phyloP scores from a whole-genome alignment of 208 protist species.

The Crithidia expoeki region DNA sequence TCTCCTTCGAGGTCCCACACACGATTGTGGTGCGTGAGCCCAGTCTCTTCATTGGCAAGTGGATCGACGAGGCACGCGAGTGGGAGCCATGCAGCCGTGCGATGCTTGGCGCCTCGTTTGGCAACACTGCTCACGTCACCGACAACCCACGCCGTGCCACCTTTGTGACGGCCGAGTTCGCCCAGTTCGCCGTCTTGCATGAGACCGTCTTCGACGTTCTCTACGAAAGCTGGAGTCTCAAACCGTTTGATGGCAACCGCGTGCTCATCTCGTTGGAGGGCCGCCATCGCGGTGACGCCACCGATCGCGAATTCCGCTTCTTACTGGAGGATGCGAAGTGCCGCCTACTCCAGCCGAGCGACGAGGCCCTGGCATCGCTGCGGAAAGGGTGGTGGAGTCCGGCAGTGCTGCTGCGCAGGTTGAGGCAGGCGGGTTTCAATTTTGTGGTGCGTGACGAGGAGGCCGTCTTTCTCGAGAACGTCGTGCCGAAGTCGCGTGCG shows the following conservation, averaged over 20 bases:
- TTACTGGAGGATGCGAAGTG: slow-evolving; percentile 80
- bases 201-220: slow-evolving; percentile 91
- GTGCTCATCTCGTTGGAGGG: slow-evolving; percentile 83
- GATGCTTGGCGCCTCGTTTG: slow-evolving; percentile 53
- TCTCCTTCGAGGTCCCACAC: slow-evolving; percentile 87
- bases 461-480: slow-evolving; percentile 61
- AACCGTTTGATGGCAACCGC: slow-evolving; percentile 69
- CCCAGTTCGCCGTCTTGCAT: slow-evolving; percentile 88
- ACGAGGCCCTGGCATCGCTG: slow-evolving; percentile 71
- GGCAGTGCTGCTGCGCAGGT: slow-evolving; percentile 73
- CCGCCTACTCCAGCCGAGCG: slow-evolving; percentile 79
- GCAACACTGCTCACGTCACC: slow-evolving; percentile 32
- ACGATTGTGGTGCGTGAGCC: slow-evolving; percentile 83
- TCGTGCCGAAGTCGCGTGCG: slow-evolving; percentile 69
- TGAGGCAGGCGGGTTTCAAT: slow-evolving; percentile 88
- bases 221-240: slow-evolving; percentile 85
- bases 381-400: slow-evolving; percentile 73
- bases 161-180: slow-evolving; percentile 79
- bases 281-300: slow-evolving; percentile 70
- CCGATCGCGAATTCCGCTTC: slow-evolving; percentile 89
- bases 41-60: slow-evolving; percentile 87
- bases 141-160: slow-evolving; percentile 54
- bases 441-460: slow-evolving; percentile 85
- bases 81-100: slow-evolving; percentile 90
- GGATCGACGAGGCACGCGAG: slow-evolving; percentile 55